A percentile compares a stretch with the other conserved stretches of the same genome.
These are phyloP conservation scores for Hyaloscypha finlandica DNA, from an alignment of 495 filamentous ascomycete species.

Conservation along the genomic window DNA sequence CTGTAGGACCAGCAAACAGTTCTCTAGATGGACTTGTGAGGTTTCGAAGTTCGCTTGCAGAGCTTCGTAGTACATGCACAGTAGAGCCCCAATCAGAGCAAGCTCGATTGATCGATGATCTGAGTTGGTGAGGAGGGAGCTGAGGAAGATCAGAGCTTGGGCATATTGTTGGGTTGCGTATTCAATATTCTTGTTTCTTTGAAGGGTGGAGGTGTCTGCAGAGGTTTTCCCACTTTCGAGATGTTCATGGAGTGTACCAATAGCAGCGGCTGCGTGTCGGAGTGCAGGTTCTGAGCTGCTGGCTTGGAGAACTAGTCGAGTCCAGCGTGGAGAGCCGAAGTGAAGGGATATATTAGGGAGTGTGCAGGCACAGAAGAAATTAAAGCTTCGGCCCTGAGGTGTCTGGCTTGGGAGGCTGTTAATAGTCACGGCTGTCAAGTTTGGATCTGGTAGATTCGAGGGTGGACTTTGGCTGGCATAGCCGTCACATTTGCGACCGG, in stretches of 20 bases:
- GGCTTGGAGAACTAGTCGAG: conserved; percentile 5
- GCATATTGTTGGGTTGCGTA: conserved; percentile 10
- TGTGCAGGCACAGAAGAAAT: background rate
- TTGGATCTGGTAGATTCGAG: background rate
- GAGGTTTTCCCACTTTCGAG: background rate
- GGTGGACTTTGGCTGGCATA: background rate
- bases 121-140: background rate
- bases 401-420: background rate
- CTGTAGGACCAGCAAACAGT: background rate
- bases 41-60: background rate
- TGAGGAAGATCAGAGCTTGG: background rate
- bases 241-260: conserved; percentile 12
- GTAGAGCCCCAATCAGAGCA: background rate
- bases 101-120: background rate
- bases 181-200: background rate
- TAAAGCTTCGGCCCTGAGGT: background rate
- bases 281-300: background rate
- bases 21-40: background rate
- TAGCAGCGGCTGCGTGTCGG: conserved; percentile 6
- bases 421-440: background rate
- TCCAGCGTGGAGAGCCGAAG: conserved; percentile 8
- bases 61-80: background rate
- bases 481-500: conserved; percentile 15
- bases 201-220: background rate
- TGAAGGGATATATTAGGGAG: background rate